Percentiles rank a stretch among this genome's conserved stretches.
Conservation (phyloP, 176 grass and related monocot genomes). For the Elymus sibiricus region DNA sequence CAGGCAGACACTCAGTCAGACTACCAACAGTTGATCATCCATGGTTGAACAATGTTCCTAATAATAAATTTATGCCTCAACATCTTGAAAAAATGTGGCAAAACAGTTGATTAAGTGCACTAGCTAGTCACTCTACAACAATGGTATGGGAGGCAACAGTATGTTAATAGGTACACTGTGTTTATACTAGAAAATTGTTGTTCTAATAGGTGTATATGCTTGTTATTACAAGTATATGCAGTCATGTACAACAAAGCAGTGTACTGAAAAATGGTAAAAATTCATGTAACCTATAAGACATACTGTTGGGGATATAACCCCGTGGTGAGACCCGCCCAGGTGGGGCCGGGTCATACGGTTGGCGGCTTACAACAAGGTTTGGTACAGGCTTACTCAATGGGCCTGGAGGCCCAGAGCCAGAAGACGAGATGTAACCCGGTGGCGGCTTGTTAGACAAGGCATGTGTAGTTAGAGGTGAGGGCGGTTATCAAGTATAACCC, state of each 20-base stretch:
- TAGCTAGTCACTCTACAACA: slow-evolving; percentile 4
- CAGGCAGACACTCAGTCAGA: not conserved
- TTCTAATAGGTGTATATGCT: slow-evolving; percentile 2
- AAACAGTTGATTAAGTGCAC: slow-evolving; percentile 1
- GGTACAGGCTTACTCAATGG: no score
- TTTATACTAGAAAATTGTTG: slow-evolving; percentile 15
- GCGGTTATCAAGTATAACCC: no score
- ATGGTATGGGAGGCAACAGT: not conserved
- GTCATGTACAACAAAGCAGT: not conserved
- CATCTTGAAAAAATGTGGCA: slow-evolving; percentile 5
- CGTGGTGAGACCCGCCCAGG: no score
- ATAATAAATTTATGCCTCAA: slow-evolving; percentile 11
- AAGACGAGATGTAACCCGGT: no score
- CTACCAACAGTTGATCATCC: slow-evolving; percentile 3
- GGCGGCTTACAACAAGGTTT: no score
- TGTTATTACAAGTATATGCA: slow-evolving; percentile 14
- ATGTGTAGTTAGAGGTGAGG: no score
- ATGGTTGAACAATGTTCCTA: slow-evolving; percentile 5
- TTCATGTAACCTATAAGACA: slow-evolving; percentile 12
- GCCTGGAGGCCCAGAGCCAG: no score
- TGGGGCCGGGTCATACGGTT: no score
- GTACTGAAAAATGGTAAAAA: not conserved
- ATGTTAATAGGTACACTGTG: not conserved
- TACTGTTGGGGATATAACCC: no score
- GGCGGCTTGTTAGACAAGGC: no score